phyloP scores from a whole-genome alignment of 1,284 basidiomycete species.

The Malassezia vespertilionis region DNA sequence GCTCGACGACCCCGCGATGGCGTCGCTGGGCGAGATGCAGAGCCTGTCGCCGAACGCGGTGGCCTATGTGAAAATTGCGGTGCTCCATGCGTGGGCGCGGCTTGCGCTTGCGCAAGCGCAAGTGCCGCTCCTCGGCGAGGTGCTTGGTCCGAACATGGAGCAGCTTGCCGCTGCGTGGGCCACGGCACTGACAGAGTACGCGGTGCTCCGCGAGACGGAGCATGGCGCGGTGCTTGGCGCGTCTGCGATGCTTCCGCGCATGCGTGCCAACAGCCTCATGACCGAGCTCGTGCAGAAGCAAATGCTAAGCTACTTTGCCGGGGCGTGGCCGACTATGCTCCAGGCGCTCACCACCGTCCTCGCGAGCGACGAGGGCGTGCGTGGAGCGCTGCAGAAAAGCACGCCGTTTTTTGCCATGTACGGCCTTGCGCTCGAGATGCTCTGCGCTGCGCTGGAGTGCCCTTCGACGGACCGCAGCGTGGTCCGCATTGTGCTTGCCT shows the following conservation, averaged over 20 bases:
- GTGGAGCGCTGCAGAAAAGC: constrained; percentile 18
- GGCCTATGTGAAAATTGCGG: constrained; percentile 86
- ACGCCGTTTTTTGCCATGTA: constrained; percentile 56
- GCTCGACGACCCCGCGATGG: constrained; percentile 19
- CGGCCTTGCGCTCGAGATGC: constrained; percentile 80
- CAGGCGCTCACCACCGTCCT: constrained; percentile 70
- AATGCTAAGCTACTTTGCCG: constrained; percentile 59
- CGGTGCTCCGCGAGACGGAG: constrained; percentile 63
- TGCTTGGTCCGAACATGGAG: constrained; percentile 69
- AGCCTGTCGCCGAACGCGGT: constrained; percentile 85
- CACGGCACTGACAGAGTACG: constrained; percentile 77
- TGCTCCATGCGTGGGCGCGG: constrained; percentile 89
- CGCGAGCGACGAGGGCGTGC: constrained; percentile 33
- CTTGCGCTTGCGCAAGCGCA: constrained; percentile 62
- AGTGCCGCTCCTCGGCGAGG: constrained; percentile 66
- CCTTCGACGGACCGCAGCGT: constrained; percentile 48
- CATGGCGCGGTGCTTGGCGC: constrained; percentile 52
- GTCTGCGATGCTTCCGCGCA: constrained; percentile 53
- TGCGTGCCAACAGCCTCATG: constrained; percentile 55
- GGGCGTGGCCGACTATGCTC: constrained; percentile 71
- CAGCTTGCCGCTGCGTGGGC: constrained; percentile 77
- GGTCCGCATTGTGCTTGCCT: constrained; percentile 58
- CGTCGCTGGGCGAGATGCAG: constrained; percentile 73
- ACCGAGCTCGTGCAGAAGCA: constrained; percentile 80
- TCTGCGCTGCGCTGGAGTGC: constrained; percentile 58